phyloP scores from a whole-genome alignment of 2,329 filamentous ascomycete species.

The Seiridium cupressi region DNA sequence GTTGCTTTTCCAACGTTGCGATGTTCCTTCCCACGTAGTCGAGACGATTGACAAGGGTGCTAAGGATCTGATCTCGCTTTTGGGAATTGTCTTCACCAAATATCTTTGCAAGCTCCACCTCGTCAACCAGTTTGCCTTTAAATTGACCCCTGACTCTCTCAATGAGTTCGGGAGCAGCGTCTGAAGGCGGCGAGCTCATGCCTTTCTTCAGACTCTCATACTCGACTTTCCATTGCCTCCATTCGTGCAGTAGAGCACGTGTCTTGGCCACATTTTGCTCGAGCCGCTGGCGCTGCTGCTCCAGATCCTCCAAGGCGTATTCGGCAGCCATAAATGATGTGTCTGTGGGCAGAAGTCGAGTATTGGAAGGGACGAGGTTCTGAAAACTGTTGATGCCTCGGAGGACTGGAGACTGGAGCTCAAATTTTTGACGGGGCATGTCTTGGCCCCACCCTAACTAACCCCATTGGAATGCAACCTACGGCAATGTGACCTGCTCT shows the following conservation, averaged over 20 bases:
- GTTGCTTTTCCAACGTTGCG: slow-evolving; percentile 55
- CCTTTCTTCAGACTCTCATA: slow-evolving; percentile 89
- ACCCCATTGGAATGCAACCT: not conserved
- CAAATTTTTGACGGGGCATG: not conserved
- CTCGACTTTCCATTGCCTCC: slow-evolving; percentile 88
- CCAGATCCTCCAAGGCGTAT: slow-evolving; percentile 64
- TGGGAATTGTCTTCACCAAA: slow-evolving; percentile 45
- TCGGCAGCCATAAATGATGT: slow-evolving; percentile 19
- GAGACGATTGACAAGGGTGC: slow-evolving; percentile 70
- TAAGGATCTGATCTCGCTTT: slow-evolving; percentile 61
- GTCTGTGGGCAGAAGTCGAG: too few species aligned
- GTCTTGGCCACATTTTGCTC: slow-evolving; percentile 75
- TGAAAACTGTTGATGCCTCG: not conserved
- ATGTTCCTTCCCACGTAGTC: slow-evolving; percentile 90
- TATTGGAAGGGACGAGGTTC: not conserved
- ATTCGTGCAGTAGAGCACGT: slow-evolving; percentile 75
- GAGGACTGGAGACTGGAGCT: not conserved
- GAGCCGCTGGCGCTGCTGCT: slow-evolving; percentile 71
- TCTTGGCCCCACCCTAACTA: not conserved
- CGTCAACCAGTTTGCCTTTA: slow-evolving; percentile 62
- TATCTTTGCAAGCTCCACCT: slow-evolving; percentile 54
- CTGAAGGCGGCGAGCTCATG: slow-evolving; percentile 54
- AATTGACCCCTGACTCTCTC: slow-evolving; percentile 56
- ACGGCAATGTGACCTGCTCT: too few species aligned
- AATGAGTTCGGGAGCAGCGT: slow-evolving; percentile 52